Evolutionary conservation across 192 early-diverging fungal genomes (phyloP).

Genomic region (Cetraspora pellucida): DNA sequence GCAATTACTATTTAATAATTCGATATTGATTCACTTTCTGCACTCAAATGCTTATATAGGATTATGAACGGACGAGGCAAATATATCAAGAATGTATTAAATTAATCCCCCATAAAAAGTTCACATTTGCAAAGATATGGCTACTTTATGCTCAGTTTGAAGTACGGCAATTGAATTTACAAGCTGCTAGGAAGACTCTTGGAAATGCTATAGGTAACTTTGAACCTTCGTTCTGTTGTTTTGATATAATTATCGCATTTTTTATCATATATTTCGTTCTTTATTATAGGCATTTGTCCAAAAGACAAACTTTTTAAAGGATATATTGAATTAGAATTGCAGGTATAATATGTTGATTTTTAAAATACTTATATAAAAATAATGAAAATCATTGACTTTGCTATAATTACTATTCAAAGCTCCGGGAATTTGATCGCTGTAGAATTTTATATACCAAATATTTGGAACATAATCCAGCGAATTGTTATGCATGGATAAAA

Average conservation of each 20-base stretch:
- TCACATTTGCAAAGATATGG: constrained; percentile 99
- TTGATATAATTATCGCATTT: background rate
- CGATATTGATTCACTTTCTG: background rate
- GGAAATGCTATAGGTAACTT: constrained; percentile 80
- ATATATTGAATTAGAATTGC: constrained; percentile 94
- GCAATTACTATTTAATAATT: background rate
- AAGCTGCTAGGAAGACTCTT: constrained; percentile 73
- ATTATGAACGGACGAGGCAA: constrained; percentile 75
- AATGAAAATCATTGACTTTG: background rate
- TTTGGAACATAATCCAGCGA: constrained; percentile 83
- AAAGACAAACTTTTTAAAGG: constrained; percentile 94
- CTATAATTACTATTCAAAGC: constrained; percentile 36
- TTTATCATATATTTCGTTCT: background rate
- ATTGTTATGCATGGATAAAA: constrained; percentile 95
- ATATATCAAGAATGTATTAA: constrained; percentile 84
- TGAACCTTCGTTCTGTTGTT: background rate
- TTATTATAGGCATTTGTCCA: constrained; percentile 60
- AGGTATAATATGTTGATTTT: constrained; percentile 45
- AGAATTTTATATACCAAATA: constrained; percentile 90
- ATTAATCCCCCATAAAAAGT: constrained; percentile 88
- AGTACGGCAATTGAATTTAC: constrained; percentile 74
- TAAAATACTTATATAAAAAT: background rate
- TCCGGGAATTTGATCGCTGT: constrained; percentile 94
- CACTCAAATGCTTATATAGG: constrained; percentile 45
- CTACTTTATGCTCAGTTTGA: constrained; percentile 91